Base-by-base conservation (phyloP, 2,329 filamentous ascomycete species). In the Tricladium varicosporioides region DNA sequence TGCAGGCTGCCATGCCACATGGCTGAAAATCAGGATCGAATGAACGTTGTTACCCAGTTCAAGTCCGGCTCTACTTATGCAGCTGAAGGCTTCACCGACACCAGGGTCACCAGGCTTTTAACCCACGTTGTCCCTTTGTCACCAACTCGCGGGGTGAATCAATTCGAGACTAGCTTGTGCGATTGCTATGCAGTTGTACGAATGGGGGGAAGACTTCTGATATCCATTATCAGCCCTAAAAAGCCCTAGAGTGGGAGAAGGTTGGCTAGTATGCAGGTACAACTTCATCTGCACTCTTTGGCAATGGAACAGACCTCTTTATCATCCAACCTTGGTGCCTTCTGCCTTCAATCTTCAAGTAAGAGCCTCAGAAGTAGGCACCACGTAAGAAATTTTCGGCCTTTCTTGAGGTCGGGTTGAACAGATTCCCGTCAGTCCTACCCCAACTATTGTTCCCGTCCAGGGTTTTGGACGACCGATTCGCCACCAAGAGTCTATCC, bases 401-500 rank as follows among this genome's bases (percentile, higher is more conserved):
- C 48, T 51, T 60, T 40, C 53, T 58, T 58, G 31, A 31, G 44
- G 53, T 51, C 56, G 45, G 32, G 51, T 51, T 19, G 36, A 53
- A 54, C 22, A 27, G 27, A 18, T 19, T 15, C 32, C 53, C 32
- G 16, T 51, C 18, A 54, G 43, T 57, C 45, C 48, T 43, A 59
- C 58, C 58, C 42, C 44, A 46, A 53, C 44, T 19, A 57, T 49
- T 48, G 54, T 42, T 27, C 15, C 42, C 31, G 48, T 58, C 61
- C 52, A 52, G 60, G 57, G 54, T 60, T 42, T 53, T 53, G 19
- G 51, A 27, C 42, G 48, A 55, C 19, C 51, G 59, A 65, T 67
- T 67, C 59, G 63, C 64, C 60, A 63, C 60, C 27, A n/a, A 19
- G 15, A 40, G 53, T 48, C 51, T 40, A 60, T 51, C 61, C 63